phyloP scores from a whole-genome alignment of 306 rosid genomes.

The Luffa acutangula region DNA sequence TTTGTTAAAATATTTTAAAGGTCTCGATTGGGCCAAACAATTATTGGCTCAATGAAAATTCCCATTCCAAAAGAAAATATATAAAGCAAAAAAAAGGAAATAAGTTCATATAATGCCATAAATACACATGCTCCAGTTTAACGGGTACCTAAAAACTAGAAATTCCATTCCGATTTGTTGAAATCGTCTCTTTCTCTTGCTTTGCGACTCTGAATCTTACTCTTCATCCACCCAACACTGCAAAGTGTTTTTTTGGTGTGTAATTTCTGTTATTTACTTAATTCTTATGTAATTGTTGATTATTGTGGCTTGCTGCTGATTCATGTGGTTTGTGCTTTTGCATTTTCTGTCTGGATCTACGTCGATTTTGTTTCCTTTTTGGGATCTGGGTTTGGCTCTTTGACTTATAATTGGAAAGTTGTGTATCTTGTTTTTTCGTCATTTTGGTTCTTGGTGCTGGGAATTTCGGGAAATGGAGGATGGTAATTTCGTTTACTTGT shows the following conservation, averaged over 20 bases:
- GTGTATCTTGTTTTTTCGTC: constrained; percentile 2
- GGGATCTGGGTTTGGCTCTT: constrained; percentile 25
- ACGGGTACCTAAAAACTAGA: constrained; percentile 12
- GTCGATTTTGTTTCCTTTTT: constrained; percentile 16
- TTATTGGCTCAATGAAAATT: constrained; percentile 7
- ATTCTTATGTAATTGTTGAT: neutral
- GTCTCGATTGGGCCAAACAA: neutral
- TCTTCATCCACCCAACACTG: constrained; percentile 18
- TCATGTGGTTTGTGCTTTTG: constrained; percentile 2
- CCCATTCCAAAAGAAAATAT: neutral
- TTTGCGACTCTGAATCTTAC: constrained; percentile 38
- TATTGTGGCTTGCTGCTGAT: constrained; percentile 4
- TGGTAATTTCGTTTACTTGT: constrained; percentile 12
- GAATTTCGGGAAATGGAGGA: constrained; percentile 11
- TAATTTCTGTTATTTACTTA: constrained; percentile 11
- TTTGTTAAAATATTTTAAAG: neutral
- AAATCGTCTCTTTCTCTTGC: constrained; percentile 23
- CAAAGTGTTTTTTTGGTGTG: constrained; percentile 6
- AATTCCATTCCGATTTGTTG: constrained; percentile 9
- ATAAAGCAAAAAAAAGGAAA: neutral
- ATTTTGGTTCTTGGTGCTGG: constrained; percentile 16
- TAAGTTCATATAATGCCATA: constrained; percentile 1
- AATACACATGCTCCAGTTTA: constrained; percentile 8
- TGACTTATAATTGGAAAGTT: constrained; percentile 3
- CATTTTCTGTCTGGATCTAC: constrained; percentile 33